phyloP scores from a whole-genome alignment of 2,329 filamentous ascomycete species.

The Monilinia fructigena region DNA sequence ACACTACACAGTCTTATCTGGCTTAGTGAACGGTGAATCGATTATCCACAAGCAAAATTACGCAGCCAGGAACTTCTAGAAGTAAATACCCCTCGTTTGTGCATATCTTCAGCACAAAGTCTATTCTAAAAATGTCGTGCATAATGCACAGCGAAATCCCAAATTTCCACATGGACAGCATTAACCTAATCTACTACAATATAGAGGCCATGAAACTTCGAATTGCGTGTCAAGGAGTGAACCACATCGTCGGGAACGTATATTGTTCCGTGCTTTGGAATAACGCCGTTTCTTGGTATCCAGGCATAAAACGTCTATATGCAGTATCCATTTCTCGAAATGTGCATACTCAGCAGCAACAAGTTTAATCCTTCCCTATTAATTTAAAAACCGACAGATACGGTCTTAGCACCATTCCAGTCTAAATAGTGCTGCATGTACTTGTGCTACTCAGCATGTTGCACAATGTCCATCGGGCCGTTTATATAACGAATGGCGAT shows the following conservation, averaged over 20 bases:
- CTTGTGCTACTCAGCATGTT: slow-evolving; percentile 8
- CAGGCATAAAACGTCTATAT: slow-evolving; percentile 1
- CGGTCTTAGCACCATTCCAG: neutral
- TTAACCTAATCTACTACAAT: neutral
- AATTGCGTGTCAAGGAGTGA: slow-evolving; percentile 12
- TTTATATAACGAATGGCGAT: slow-evolving; percentile 6
- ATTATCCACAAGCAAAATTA: neutral
- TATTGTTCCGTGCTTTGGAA: neutral
- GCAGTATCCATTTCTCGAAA: neutral
- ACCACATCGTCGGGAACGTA: slow-evolving; percentile 7
- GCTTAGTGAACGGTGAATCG: neutral
- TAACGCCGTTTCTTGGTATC: neutral
- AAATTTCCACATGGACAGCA: slow-evolving; percentile 11
- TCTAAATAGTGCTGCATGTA: slow-evolving; percentile 1
- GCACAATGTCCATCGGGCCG: slow-evolving; percentile 12
- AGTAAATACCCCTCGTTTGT: neutral
- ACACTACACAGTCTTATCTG: slow-evolving; percentile 1
- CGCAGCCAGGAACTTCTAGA: slow-evolving; percentile 7
- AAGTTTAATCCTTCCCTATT: neutral
- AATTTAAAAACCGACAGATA: neutral
- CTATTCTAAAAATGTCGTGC: slow-evolving; percentile 11
- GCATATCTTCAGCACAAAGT: neutral
- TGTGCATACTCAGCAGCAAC: neutral
- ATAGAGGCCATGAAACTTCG: slow-evolving; percentile 3
- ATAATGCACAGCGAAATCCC: slow-evolving; percentile 12